Percentiles rank a stretch among this genome's conserved stretches.
Evolutionary conservation across 306 rosid species (phyloP).

Genomic region (Phaseolus lunatus): DNA sequence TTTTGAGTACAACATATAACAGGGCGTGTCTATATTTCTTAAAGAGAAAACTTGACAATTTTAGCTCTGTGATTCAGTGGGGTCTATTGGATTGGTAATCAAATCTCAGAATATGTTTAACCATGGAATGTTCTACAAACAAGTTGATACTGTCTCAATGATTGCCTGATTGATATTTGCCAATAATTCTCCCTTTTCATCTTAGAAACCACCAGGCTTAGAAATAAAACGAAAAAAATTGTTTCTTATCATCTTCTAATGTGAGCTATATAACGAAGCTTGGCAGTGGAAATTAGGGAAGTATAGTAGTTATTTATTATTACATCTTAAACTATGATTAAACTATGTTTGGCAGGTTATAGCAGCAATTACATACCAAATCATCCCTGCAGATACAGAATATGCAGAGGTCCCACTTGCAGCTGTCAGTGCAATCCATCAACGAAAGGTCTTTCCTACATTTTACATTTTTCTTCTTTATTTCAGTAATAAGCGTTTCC

Average conservation of each 20-base stretch:
- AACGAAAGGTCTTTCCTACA: conserved; percentile 68
- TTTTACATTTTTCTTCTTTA: background rate
- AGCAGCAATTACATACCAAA: conserved; percentile 87
- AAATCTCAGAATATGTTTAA: conserved; percentile 21
- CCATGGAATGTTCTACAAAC: conserved; percentile 3
- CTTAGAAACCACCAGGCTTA: conserved; percentile 7
- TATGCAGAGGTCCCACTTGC: conserved; percentile 96
- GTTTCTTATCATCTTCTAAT: conserved; percentile 2
- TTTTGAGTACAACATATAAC: background rate
- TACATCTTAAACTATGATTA: background rate
- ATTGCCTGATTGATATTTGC: background rate
- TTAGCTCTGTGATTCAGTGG: background rate
- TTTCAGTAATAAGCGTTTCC: background rate
- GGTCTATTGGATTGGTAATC: conserved; percentile 22
- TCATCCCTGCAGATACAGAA: conserved; percentile 87
- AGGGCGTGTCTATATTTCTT: background rate
- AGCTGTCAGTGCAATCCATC: conserved; percentile 69
- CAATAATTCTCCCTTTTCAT: conserved; percentile 28
- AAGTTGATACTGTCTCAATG: background rate
- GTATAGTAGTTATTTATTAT: background rate
- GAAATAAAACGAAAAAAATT: conserved; percentile 4
- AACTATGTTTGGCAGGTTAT: conserved; percentile 61
- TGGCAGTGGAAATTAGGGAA: background rate
- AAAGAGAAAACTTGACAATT: background rate
- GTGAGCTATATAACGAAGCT: conserved; percentile 28